These are phyloP conservation scores for Floccularia luteovirens DNA, from an alignment of 768 basidiomycete genomes.

Conservation along the genomic window DNA sequence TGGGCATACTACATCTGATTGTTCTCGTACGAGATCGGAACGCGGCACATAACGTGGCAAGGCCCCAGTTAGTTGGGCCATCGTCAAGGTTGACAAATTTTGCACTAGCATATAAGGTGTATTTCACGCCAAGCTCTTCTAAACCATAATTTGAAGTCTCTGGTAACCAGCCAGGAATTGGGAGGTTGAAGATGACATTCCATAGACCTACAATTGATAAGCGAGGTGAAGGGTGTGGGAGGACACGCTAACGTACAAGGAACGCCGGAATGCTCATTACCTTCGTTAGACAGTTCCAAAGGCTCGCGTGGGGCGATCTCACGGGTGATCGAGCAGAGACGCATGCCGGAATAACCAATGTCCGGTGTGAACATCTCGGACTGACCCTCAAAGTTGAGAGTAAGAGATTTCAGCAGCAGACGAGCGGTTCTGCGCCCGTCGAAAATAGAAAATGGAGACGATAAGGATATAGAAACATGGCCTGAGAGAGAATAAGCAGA, in stretches of 20 bases:
- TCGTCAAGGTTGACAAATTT: conserved; percentile 45
- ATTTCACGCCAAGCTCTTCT: conserved; percentile 50
- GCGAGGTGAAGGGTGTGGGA: neutral
- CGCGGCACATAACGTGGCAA: conserved; percentile 49
- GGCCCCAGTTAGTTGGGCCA: conserved; percentile 28
- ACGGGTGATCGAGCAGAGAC: conserved; percentile 60
- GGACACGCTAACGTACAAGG: conserved; percentile 31
- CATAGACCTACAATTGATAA: conserved; percentile 34
- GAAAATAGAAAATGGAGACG: conserved; percentile 50
- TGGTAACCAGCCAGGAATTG: conserved; percentile 90
- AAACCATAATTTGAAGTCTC: conserved; percentile 43
- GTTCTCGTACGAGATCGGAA: conserved; percentile 38
- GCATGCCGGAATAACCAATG: conserved; percentile 60
- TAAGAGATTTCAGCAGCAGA: conserved; percentile 60
- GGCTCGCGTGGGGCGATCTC: conserved; percentile 50
- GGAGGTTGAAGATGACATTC: conserved; percentile 75
- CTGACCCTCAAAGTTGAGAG: conserved; percentile 81
- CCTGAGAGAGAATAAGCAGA: conserved; percentile 86
- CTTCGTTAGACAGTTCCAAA: conserved; percentile 59
- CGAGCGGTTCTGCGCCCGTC: conserved; percentile 41
- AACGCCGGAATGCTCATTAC: conserved; percentile 44
- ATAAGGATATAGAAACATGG: conserved; percentile 59
- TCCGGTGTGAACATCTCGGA: conserved; percentile 60
- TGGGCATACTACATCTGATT: conserved; percentile 29
- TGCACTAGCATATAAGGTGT: conserved; percentile 61